Evolutionary conservation across 345 rosid genomes (phyloP).

Genomic region (Excoecaria agallocha): DNA sequence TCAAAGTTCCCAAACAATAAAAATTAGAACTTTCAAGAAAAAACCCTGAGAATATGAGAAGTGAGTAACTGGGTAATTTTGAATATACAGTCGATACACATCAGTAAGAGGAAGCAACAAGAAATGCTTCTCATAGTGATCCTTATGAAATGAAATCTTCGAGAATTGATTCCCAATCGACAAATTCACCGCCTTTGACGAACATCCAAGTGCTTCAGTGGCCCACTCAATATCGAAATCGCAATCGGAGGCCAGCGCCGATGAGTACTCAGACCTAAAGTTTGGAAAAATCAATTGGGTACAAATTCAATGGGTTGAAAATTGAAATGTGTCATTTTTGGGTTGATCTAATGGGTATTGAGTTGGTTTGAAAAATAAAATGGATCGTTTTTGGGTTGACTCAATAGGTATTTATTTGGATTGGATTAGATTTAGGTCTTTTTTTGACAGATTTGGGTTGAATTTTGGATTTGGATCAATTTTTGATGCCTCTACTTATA

Average conservation of each 20-base stretch:
- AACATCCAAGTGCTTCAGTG: slow-evolving; percentile 66
- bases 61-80: slow-evolving; percentile 61
- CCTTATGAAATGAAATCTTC: slow-evolving; percentile 80
- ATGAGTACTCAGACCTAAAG: slow-evolving; percentile 61
- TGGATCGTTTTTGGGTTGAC: too few relatives aligned
- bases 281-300: too few relatives aligned
- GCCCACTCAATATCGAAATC: slow-evolving; percentile 71
- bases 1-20: background rate
- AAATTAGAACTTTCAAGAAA: background rate
- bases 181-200: slow-evolving; percentile 87
- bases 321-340: too few relatives aligned
- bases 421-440: too few relatives aligned
- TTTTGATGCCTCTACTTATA: too few relatives aligned
- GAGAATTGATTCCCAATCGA: slow-evolving; percentile 81
- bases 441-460: too few relatives aligned
- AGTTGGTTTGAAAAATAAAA: too few relatives aligned
- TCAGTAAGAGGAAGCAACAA: slow-evolving; percentile 83
- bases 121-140: slow-evolving; percentile 87
- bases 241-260: slow-evolving; percentile 51
- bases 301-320: too few relatives aligned
- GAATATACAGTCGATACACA: slow-evolving; percentile 70
- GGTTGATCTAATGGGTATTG: too few relatives aligned
- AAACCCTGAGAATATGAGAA: slow-evolving; percentile 47
- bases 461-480: too few relatives aligned
- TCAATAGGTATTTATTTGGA: too few relatives aligned